phyloP scores from a whole-genome alignment of 2,329 filamentous ascomycete genomes.

The Penicillium sp. region DNA sequence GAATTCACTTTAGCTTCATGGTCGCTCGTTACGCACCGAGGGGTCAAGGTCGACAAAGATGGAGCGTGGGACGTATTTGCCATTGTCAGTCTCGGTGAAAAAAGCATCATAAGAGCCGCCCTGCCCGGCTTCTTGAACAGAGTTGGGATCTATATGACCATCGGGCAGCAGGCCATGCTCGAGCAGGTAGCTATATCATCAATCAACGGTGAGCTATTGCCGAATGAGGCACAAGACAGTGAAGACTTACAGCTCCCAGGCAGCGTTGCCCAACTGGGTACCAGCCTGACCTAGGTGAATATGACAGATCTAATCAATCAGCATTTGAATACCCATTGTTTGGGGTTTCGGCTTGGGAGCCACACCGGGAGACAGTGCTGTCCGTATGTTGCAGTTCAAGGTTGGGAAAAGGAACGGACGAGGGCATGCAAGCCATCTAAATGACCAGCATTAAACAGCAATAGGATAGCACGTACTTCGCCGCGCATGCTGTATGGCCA shows the following conservation, averaged over 20 bases:
- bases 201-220: not conserved
- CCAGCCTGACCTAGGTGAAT: constrained; percentile 66
- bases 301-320: constrained; percentile 54
- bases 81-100: constrained; percentile 60
- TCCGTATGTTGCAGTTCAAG: not conserved
- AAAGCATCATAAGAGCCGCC: constrained; percentile 61
- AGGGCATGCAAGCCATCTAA: no score
- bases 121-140: constrained; percentile 49
- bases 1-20: not conserved
- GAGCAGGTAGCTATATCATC: constrained; percentile 54
- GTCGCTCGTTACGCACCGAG: constrained; percentile 58
- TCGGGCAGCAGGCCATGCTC: constrained; percentile 62
- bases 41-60: constrained; percentile 99
- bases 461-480: constrained; percentile 27
- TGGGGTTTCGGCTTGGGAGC: no score
- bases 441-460: not conserved
- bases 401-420: no score
- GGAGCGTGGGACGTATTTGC: constrained; percentile 90
- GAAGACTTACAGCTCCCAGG: constrained; percentile 61
- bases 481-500: constrained; percentile 30
- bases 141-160: constrained; percentile 56
- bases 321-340: not conserved
- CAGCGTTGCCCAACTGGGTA: constrained; percentile 63
- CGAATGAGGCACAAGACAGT: constrained; percentile 21
- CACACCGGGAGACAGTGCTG: no score